A percentile compares a stretch with the other conserved stretches of the same genome.
phyloP scores from a whole-genome alignment of 805 yeast genomes.

The Yarrowia sp. region DNA sequence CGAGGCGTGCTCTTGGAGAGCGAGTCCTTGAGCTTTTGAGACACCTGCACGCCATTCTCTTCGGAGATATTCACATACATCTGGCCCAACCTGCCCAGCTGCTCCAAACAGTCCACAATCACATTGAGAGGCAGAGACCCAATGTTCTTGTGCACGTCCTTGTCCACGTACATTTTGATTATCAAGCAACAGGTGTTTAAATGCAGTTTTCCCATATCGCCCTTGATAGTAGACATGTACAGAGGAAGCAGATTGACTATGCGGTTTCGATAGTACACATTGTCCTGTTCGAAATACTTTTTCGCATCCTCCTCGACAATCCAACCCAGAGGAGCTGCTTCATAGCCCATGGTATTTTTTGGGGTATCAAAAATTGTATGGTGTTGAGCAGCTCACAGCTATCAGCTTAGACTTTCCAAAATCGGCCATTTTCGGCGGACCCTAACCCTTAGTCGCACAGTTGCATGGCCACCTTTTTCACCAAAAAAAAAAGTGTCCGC shows the following conservation, averaged over 20 bases:
- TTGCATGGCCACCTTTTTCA: neutral
- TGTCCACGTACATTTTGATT: neutral
- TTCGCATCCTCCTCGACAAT: constrained; percentile 2
- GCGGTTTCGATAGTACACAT: neutral
- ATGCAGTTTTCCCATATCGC: neutral
- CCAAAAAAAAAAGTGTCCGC: constrained; percentile 1
- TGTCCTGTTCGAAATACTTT: neutral
- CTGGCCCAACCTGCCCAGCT: neutral
- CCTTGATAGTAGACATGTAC: neutral
- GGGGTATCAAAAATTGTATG: neutral
- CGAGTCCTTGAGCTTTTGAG: neutral
- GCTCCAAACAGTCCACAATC: neutral
- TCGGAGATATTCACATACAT: neutral
- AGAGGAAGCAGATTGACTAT: neutral
- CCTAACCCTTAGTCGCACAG: neutral
- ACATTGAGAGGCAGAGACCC: neutral
- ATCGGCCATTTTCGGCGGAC: neutral
- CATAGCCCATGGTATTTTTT: neutral
- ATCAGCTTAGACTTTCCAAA: neutral
- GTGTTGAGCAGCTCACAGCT: too few relatives aligned
- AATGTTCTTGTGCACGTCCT: neutral
- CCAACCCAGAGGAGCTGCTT: neutral
- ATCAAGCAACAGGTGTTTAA: constrained; percentile 6
- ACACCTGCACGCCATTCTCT: neutral
- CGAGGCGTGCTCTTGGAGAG: neutral